Percentiles rank a stretch among this genome's conserved stretches.
phyloP scores from a whole-genome alignment of 2,329 filamentous ascomycete species.

The Balansia obtecta region DNA sequence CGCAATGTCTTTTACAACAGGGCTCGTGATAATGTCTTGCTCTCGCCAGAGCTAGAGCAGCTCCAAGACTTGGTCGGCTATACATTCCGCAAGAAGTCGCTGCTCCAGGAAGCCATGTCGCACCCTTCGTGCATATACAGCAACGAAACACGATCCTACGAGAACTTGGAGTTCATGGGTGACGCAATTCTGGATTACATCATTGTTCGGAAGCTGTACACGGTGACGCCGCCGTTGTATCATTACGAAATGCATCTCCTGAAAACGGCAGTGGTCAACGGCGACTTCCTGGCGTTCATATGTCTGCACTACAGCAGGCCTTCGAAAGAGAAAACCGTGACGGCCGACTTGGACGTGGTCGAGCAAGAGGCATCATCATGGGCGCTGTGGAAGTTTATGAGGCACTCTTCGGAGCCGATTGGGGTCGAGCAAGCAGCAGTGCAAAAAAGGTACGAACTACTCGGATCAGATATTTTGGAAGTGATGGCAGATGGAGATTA shows the following conservation, averaged over 20 bases:
- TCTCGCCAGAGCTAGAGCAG: conserved; percentile 29
- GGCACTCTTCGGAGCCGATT: conserved; percentile 40
- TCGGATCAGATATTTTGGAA: conserved; percentile 35
- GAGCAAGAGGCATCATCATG: conserved; percentile 13
- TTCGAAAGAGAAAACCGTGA: conserved; percentile 12
- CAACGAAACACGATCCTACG: conserved; percentile 30
- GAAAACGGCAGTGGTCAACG: conserved; percentile 67
- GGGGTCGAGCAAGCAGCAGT: conserved; percentile 31
- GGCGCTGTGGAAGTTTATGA: conserved; percentile 59
- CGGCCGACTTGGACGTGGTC: conserved; percentile 9
- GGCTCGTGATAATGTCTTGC: conserved; percentile 21
- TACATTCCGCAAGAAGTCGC: conserved; percentile 50
- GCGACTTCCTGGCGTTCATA: conserved; percentile 65
- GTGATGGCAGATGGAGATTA: conserved; percentile 35
- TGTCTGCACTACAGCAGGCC: conserved; percentile 38
- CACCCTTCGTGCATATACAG: conserved; percentile 51
- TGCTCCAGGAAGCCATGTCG: conserved; percentile 71
- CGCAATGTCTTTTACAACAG: conserved; percentile 30
- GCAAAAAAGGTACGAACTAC: conserved; percentile 29
- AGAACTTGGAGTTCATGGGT: conserved; percentile 79
- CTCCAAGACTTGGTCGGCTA: conserved; percentile 61
- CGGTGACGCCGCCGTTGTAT: conserved; percentile 25
- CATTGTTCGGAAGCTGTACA: conserved; percentile 51
- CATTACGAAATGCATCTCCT: conserved; percentile 60
- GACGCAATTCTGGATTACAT: conserved; percentile 76